A percentile compares a stretch with the other conserved stretches of the same genome.
Evolutionary conservation across 2,329 filamentous ascomycete species (phyloP).

Genomic region (Diaporthe australafricana): DNA sequence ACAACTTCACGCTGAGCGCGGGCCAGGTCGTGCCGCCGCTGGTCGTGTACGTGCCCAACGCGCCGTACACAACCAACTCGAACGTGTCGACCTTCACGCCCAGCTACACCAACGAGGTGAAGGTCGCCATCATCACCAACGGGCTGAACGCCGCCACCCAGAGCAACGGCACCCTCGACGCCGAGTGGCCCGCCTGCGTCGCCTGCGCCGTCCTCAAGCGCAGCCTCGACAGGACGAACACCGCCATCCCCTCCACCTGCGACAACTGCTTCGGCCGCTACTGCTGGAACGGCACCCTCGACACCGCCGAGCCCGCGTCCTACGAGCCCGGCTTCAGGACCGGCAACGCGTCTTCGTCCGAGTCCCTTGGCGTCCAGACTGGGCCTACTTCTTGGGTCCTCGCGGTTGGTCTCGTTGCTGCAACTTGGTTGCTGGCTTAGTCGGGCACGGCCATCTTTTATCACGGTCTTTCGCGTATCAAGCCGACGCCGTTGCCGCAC

Average conservation of each 20-base stretch:
- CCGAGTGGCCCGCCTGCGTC: conserved; percentile 84
- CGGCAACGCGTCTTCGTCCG: conserved; percentile 34
- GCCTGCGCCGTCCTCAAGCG: conserved; percentile 87
- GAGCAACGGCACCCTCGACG: conserved; percentile 81
- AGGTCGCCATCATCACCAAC: conserved; percentile 86
- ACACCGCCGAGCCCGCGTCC: conserved; percentile 38
- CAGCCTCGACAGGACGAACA: conserved; percentile 78
- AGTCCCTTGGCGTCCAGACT: background rate
- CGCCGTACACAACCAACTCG: conserved; percentile 79
- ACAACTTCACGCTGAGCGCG: conserved; percentile 45
- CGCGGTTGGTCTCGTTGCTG: conserved; percentile 5
- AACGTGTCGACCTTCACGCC: conserved; percentile 85
- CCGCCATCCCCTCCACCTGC: conserved; percentile 78
- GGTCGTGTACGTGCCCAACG: conserved; percentile 81
- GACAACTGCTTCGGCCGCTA: conserved; percentile 81
- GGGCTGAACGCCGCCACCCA: conserved; percentile 86
- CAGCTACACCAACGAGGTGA: conserved; percentile 71
- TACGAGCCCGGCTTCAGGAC: conserved; percentile 49
- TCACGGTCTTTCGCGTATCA: background rate
- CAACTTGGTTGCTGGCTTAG: background rate
- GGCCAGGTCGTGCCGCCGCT: conserved; percentile 44
- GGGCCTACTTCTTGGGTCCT: conserved; percentile 9
- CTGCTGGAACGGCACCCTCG: conserved; percentile 89
- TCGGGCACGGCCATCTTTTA: background rate
- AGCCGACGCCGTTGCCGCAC: too few relatives aligned